These are phyloP conservation scores for Candida boleticola DNA, from an alignment of 805 yeast genomes.

Conservation along the genomic window DNA sequence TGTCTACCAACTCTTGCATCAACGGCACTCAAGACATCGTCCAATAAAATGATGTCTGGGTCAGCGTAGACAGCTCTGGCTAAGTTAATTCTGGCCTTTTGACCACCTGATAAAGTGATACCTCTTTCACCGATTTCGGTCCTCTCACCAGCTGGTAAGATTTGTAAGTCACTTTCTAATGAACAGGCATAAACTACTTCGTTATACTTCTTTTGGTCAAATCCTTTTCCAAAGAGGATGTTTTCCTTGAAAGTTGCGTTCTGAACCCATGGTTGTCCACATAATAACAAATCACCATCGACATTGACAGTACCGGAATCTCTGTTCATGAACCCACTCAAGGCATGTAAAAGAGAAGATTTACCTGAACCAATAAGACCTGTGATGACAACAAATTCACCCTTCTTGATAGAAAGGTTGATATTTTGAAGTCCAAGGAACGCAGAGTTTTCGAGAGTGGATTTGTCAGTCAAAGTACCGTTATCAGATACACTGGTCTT, in stretches of 20 bases:
- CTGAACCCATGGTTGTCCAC: slow-evolving; percentile 82
- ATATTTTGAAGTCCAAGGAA: slow-evolving; percentile 50
- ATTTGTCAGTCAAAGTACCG: background rate
- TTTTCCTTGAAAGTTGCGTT: slow-evolving; percentile 77
- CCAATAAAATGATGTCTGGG: slow-evolving; percentile 65
- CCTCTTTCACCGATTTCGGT: slow-evolving; percentile 88
- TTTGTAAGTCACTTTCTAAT: slow-evolving; percentile 58
- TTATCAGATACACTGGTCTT: slow-evolving; percentile 1
- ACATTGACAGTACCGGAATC: slow-evolving; percentile 49
- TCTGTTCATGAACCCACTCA: slow-evolving; percentile 69
- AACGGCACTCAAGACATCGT: slow-evolving; percentile 82
- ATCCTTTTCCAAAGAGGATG: slow-evolving; percentile 63
- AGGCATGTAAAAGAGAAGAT: slow-evolving; percentile 65
- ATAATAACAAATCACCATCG: slow-evolving; percentile 50
- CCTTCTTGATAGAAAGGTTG: slow-evolving; percentile 51
- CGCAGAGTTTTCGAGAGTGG: slow-evolving; percentile 13
- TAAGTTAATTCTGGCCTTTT: slow-evolving; percentile 75
- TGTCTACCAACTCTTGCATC: slow-evolving; percentile 86
- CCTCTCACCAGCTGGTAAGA: slow-evolving; percentile 69
- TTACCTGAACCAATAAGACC: slow-evolving; percentile 86
- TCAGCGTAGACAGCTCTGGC: slow-evolving; percentile 78
- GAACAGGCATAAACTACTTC: slow-evolving; percentile 65
- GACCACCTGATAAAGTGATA: slow-evolving; percentile 85
- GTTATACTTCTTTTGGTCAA: slow-evolving; percentile 49
- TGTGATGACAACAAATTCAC: slow-evolving; percentile 73